Evolutionary conservation across 1,284 basidiomycete genomes (phyloP), one percentile per base, ranked within the genome.

Genomic region (Cryptococcus deneoformans): DNA sequence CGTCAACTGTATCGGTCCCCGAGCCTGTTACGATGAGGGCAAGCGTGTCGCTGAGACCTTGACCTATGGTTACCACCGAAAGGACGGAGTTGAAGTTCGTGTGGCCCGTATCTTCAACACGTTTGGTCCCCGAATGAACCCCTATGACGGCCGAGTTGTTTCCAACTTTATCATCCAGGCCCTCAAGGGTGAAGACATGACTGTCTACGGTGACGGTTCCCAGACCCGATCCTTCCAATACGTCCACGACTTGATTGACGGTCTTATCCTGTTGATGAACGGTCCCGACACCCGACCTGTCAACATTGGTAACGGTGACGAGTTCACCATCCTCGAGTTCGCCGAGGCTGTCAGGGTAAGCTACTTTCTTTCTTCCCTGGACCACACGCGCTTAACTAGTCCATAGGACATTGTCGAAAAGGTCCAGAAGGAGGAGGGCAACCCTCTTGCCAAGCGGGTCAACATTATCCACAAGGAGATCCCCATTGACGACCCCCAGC

Each of bases 91-190:
- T 58, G 90, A 97, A 66, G 91, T 98, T 51, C 87, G 93, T 56
- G 92, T 97, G 48, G 92, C 92, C 3, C 88, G 93, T 67, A 97
- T 97, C 69, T 96, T 97, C 83, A 97, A 96, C 74, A 77, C 74
- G 50, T 79, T 76, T 61, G 77, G 77, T 54, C 77, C 75, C 45
- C 70, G 72, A 60, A 93, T 96, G 93, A 94, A 95, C 80, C 91
- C 93, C 2, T 86, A 86, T 72, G 95, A 98, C 72, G 95, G 95
- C 29, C 89, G 95, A 58, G 92, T 99, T 58, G 95, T 99, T 39
- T 95, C 92, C 72, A 98, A 98, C 80, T 97, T 99, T 78, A 95
- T 97, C 73, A 88, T 97, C 55, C 94, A 97, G 71, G 95, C 94
- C 8, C 85, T 99, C 57, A 88, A 88, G 67, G 93, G 92, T 52